These are phyloP conservation scores for Venturia carpophila DNA, from an alignment of 2,329 filamentous ascomycete genomes.

Conservation along the genomic window DNA sequence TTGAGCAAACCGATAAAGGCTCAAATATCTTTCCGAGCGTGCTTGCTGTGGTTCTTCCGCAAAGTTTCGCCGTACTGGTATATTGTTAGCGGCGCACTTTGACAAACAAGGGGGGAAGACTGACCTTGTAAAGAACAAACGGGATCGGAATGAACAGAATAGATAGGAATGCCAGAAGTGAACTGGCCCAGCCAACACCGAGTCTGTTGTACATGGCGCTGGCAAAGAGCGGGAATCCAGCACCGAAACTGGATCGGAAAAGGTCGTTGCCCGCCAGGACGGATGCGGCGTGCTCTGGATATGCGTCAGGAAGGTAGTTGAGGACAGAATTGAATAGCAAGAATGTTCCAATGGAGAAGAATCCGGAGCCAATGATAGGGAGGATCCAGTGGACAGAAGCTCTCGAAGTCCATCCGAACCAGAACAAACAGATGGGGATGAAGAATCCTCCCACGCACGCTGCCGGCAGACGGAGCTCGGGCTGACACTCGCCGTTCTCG, in stretches of 20 bases:
- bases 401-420: constrained; percentile 34
- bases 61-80: constrained; percentile 33
- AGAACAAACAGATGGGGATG: constrained; percentile 30
- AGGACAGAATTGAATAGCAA: constrained; percentile 45
- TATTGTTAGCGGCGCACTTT: constrained; percentile 15
- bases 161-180: constrained; percentile 34
- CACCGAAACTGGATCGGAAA: constrained; percentile 48
- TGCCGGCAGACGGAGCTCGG: constrained; percentile 31
- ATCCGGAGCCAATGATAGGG: constrained; percentile 34
- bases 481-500: constrained; percentile 24
- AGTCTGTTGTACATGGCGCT: constrained; percentile 33
- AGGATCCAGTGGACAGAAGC: constrained; percentile 32
- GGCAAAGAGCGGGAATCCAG: constrained; percentile 54
- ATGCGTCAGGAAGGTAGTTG: constrained; percentile 59
- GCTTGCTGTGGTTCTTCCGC: constrained; percentile 33
- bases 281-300: constrained; percentile 54
- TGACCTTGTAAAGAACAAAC: constrained; percentile 28
- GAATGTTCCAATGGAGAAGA: constrained; percentile 41
- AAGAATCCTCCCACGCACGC: constrained; percentile 31
- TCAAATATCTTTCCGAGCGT: constrained; percentile 36
- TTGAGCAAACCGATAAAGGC: no score
- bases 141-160: constrained; percentile 32
- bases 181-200: constrained; percentile 35
- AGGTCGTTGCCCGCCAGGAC: constrained; percentile 54
- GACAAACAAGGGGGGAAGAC: not conserved